Base-by-base conservation (phyloP, 2,329 filamentous ascomycete species). In the Colletotrichum sp. region DNA sequence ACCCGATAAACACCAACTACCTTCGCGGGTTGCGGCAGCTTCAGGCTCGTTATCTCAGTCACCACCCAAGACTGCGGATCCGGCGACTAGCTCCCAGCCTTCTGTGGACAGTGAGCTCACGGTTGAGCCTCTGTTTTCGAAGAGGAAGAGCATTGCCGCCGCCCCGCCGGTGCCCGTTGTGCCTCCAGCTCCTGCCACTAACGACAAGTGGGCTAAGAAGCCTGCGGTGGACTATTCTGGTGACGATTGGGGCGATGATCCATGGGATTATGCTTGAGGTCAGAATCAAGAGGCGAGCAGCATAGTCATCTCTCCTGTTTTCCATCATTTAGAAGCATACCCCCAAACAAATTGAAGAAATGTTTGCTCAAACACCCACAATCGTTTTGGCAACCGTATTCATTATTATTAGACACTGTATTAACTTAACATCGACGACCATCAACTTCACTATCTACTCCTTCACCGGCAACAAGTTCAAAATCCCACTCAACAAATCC, bases 191-290 rank as follows among this genome's bases (percentile, higher is more conserved):
- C 59, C 74, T 7, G 38, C 9, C 24, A 10, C 13, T 5, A 59
- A 38, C n/a, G 71, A 78, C 52, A 79, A 78, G 55, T 81, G 80
- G 81, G 73, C 77, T 9, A 78, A 77, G 59, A 78, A 75, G 14
- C 75, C 80, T 9, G 77, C 78, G 1, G 78, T 71, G 12, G 81
- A 83, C 69, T 82, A 82, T 36, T 82, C 81, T 1, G 81, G 81
- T 4, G 79, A 77, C 3, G 80, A 77, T 21, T 82, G 81, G 81
- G 81, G 80, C 2, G 75, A 78, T 64, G 77, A 78, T 7, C 76
- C 75, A 6, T 78, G 75, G 75, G 76, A 74, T 30, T 74, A 71
- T 13, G 43, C 43, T 2, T 48, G n/a, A 48, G 43, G n/a, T n/a
- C 16, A 10, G 18, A 43, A 43, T 43, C 9, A 43, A 43, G 38